Percentiles rank a stretch among this genome's conserved stretches.
phyloP scores from a whole-genome alignment of 495 filamentous ascomycete species.

The Daldinia caldariorum region DNA sequence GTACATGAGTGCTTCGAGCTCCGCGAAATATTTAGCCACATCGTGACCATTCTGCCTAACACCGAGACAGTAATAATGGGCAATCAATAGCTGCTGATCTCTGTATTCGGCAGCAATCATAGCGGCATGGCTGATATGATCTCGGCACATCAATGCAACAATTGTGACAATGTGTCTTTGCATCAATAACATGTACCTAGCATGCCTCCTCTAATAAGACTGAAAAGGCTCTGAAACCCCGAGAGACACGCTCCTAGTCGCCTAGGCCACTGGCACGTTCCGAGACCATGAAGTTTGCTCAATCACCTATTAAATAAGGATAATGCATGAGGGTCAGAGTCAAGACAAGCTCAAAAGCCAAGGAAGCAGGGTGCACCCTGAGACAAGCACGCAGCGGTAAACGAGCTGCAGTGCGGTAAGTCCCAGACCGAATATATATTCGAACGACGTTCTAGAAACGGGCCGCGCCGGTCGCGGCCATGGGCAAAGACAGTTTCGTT shows the following conservation, averaged over 20 bases:
- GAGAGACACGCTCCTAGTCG: neutral
- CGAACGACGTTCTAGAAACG: slow-evolving; percentile 34
- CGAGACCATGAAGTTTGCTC: slow-evolving; percentile 6
- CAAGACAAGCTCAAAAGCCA: slow-evolving; percentile 30
- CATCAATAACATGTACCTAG: neutral
- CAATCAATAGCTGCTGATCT: slow-evolving; percentile 22
- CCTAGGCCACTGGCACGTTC: slow-evolving; percentile 6
- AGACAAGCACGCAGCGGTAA: slow-evolving; percentile 25
- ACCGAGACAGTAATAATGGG: slow-evolving; percentile 2
- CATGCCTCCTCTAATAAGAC: neutral
- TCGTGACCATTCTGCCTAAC: slow-evolving; percentile 30
- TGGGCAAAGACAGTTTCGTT: slow-evolving; percentile 16
- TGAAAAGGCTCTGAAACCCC: neutral
- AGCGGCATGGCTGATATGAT: slow-evolving; percentile 2
- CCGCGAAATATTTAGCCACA: slow-evolving; percentile 38
- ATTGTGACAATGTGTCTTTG: slow-evolving; percentile 12
- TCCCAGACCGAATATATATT: slow-evolving; percentile 22
- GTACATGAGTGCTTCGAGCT: neutral
- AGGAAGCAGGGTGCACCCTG: slow-evolving; percentile 27
- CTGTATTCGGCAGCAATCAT: slow-evolving; percentile 24
- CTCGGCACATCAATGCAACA: neutral
- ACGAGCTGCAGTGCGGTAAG: slow-evolving; percentile 31
- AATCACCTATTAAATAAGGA: slow-evolving; percentile 5
- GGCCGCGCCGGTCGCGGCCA: slow-evolving; percentile 28
- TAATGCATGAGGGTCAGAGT: slow-evolving; percentile 15